Base-by-base conservation (phyloP, 2,329 filamentous ascomycete genomes). In the Berkeleyomyces basicola region DNA sequence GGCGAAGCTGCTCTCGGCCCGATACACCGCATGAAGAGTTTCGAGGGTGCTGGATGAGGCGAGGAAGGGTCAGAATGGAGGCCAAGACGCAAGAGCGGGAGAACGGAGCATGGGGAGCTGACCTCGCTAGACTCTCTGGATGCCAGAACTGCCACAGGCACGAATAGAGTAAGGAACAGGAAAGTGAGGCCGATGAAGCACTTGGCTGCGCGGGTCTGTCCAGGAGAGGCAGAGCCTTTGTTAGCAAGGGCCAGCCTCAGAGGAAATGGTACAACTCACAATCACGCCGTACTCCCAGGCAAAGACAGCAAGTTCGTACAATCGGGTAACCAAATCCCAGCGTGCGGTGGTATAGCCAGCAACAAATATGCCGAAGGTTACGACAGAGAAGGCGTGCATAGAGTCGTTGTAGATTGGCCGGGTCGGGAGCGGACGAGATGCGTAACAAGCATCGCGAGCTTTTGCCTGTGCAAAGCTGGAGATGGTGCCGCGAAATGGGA, bases 201-300 rank as follows among this genome's bases (percentile, higher is more conserved):
- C 42, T 63, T 65, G 31, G 64, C 51, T 39, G 64, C 64, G 42
- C 61, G 64, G 49, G 64, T 65, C 64, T 65, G 42, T 58, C 43
- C 5, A 55, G 23, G 31, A 31, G 36, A 39, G 55, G 43, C 9
- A 40, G 39, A 37, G 31, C 14, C 42, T 23, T 14, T 33, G 61
- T 65, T 63, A 66, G 63, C 33, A 23, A 39, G 43, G 37, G 47
- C 39, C 40, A 9, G 36, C 7, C 44, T 53, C 9, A 42, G 43
- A 59, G 37, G 47, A 33, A 39, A 37, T n/a, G 33, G 58, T 44
- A 63, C 46, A 49, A 78, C 86, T 71, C 78, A 95, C 90, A 72
- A 97, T 87, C 70, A 99, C 93, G 72, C 92, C 90, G 88, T 97
- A 89, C 74, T 97, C 88, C 90, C 91, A 96, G 68, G 95, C 93